Evolutionary conservation across 306 rosid genomes (phyloP).

Genomic region (Potentilla sterilis): DNA sequence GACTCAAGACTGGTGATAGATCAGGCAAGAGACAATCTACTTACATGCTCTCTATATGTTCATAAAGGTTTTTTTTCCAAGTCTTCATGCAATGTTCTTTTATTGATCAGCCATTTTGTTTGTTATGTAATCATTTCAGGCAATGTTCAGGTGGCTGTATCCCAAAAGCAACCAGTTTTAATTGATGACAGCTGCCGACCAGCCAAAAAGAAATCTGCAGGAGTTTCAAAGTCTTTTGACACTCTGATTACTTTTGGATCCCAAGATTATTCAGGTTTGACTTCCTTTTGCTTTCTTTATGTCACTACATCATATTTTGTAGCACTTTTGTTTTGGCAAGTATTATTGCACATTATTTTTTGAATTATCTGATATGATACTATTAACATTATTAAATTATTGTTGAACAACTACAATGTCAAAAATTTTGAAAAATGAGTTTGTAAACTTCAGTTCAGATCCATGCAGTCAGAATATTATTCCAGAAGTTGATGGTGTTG

Average conservation of each 20-base stretch:
- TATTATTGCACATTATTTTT: neutral
- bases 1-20: slow-evolving; percentile 26
- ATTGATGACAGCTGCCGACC: neutral
- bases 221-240: slow-evolving; percentile 1
- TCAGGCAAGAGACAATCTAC: slow-evolving; percentile 32
- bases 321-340: neutral
- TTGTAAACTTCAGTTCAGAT: neutral
- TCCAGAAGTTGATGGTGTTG: slow-evolving; percentile 20
- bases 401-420: neutral
- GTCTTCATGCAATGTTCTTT: neutral
- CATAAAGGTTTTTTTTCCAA: neutral
- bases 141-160: slow-evolving; percentile 21
- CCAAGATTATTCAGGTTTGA: slow-evolving; percentile 13
- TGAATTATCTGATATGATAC: neutral
- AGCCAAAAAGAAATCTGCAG: neutral
- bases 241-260: slow-evolving; percentile 13
- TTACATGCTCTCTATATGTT: slow-evolving; percentile 20
- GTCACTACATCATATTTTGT: neutral
- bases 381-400: neutral
- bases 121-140: slow-evolving; percentile 20
- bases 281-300: slow-evolving; percentile 7
- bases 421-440: neutral
- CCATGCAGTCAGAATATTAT: slow-evolving; percentile 20
- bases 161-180: neutral
- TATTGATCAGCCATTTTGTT: slow-evolving; percentile 8